Conservation (phyloP, 1,139 yeast species). For the Pichia sp. region DNA sequence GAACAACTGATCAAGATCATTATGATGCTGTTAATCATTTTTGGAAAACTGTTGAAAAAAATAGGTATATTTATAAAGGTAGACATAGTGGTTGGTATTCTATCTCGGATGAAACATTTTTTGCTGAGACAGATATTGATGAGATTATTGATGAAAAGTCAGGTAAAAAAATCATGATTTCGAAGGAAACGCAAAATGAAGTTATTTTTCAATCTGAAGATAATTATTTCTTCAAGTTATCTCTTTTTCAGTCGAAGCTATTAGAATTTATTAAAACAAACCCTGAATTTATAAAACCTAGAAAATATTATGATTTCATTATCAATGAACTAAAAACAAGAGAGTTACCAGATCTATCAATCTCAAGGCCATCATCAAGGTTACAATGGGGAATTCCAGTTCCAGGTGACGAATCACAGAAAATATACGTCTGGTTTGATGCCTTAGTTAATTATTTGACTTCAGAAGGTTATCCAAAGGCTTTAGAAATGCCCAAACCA, state of each 20-base stretch:
- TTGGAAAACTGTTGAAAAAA: constrained; percentile 57
- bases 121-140: constrained; percentile 72
- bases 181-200: constrained; percentile 70
- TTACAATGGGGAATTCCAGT: constrained; percentile 88
- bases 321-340: constrained; percentile 47
- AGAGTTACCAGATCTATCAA: constrained; percentile 60
- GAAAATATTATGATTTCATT: constrained; percentile 47
- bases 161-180: constrained; percentile 37
- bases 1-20: constrained; percentile 89
- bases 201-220: constrained; percentile 73
- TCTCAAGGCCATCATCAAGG: constrained; percentile 75
- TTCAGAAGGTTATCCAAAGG: constrained; percentile 49
- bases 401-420: constrained; percentile 72
- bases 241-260: constrained; percentile 50
- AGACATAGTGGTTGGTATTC: constrained; percentile 93
- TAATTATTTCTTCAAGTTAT: constrained; percentile 78
- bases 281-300: constrained; percentile 61
- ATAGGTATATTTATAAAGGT: constrained; percentile 73
- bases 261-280: constrained; percentile 42
- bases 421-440: constrained; percentile 94
- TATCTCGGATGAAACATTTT: constrained; percentile 88
- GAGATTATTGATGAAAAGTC: constrained; percentile 35
- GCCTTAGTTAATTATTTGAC: constrained; percentile 85
- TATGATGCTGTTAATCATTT: constrained; percentile 52
- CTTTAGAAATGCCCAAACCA: constrained; percentile 37